Evolutionary conservation across 2,329 filamentous ascomycete species (phyloP).

Genomic region (Leptographium galeiforme): DNA sequence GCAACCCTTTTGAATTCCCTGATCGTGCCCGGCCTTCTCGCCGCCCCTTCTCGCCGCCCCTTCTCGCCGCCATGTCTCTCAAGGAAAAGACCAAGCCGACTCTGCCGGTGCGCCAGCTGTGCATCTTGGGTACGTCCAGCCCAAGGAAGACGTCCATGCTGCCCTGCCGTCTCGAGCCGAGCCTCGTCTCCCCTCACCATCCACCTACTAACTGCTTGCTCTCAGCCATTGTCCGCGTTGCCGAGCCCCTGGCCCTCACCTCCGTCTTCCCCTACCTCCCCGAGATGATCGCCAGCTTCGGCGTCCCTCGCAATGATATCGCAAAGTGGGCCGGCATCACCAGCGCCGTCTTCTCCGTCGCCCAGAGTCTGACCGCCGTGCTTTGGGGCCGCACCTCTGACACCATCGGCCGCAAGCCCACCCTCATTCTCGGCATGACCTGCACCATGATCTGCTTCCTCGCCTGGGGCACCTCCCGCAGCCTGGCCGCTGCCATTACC

Average conservation of each 20-base stretch:
- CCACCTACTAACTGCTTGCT: constrained; percentile 2
- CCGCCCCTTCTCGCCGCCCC: no score
- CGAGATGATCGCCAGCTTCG: constrained; percentile 74
- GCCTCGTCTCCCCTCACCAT: not conserved
- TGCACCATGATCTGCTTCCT: constrained; percentile 74
- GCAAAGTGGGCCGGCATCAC: constrained; percentile 71
- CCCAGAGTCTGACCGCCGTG: constrained; percentile 59
- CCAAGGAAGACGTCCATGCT: no score
- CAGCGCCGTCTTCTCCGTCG: constrained; percentile 57
- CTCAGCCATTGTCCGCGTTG: constrained; percentile 62
- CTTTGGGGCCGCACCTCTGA: constrained; percentile 70
- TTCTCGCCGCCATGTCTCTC: constrained; percentile 12
- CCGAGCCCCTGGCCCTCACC: constrained; percentile 60
- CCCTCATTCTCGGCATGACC: constrained; percentile 59
- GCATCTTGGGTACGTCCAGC: constrained; percentile 51
- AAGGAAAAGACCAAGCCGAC: constrained; percentile 31
- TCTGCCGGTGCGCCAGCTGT: constrained; percentile 63
- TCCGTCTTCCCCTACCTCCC: constrained; percentile 59
- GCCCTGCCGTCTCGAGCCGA: not conserved
- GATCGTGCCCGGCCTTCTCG: not conserved
- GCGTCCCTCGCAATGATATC: constrained; percentile 55
- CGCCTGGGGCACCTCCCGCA: constrained; percentile 72
- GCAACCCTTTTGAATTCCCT: not conserved
- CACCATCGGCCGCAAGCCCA: constrained; percentile 65
- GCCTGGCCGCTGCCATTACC: constrained; percentile 63